Percentiles rank a stretch among this genome's conserved stretches.
Conservation (phyloP, 306 rosid genomes). For the Lathyrus aphaca region DNA sequence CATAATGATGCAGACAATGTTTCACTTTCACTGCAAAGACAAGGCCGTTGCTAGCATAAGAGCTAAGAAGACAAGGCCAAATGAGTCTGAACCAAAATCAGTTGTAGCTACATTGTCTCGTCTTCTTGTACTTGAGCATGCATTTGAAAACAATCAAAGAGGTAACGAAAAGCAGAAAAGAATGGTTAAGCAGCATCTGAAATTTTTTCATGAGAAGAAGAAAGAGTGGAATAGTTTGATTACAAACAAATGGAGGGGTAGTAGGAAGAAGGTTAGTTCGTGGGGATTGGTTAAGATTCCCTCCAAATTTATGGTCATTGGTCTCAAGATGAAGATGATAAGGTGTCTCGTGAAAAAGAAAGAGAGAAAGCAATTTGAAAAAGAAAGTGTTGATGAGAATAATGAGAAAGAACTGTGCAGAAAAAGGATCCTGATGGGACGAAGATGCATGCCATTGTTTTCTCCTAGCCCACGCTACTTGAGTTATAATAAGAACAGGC, state of each 20-base stretch:
- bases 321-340: conserved; percentile 39
- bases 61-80: conserved; percentile 15
- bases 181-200: conserved; percentile 7
- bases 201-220: conserved; percentile 28
- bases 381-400: not conserved
- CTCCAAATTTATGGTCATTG: conserved; percentile 20
- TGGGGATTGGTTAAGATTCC: conserved; percentile 37
- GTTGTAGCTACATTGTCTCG: conserved; percentile 32
- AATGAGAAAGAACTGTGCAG: conserved; percentile 50
- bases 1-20: conserved; percentile 43
- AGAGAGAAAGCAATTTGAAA: conserved; percentile 8
- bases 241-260: not conserved
- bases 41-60: conserved; percentile 11
- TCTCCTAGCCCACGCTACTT: conserved; percentile 44
- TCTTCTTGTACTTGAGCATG: conserved; percentile 29
- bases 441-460: conserved; percentile 61
- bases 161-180: conserved; percentile 2
- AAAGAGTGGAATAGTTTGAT: conserved; percentile 6
- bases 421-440: conserved; percentile 79
- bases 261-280: conserved; percentile 36
- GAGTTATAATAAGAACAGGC: conserved; percentile 41
- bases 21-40: conserved; percentile 24
- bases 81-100: conserved; percentile 17
- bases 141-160: not conserved
- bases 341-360: conserved; percentile 29